Percentiles rank a stretch among this genome's conserved stretches.
Evolutionary conservation across 345 rosid genomes (phyloP).

Genomic region (Gossypium turneri): DNA sequence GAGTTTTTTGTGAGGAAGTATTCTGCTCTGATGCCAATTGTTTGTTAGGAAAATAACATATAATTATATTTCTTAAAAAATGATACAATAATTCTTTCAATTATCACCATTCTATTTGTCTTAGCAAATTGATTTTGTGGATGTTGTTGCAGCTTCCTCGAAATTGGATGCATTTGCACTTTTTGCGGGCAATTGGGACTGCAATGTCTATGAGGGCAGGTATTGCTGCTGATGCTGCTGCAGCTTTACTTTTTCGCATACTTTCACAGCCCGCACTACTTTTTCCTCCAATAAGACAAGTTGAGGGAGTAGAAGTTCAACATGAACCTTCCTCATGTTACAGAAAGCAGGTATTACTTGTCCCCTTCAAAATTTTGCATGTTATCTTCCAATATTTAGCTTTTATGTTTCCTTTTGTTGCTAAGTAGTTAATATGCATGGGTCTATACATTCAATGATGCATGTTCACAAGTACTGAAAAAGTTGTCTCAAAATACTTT

Average conservation of each 20-base stretch:
- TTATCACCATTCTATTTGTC: conserved; percentile 9
- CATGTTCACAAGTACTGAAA: neutral
- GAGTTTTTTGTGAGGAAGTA: neutral
- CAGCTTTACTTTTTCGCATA: conserved; percentile 90
- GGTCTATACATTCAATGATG: neutral
- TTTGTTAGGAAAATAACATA: neutral
- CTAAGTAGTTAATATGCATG: neutral
- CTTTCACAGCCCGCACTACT: conserved; percentile 95
- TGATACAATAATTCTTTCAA: neutral
- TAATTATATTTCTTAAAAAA: conserved; percentile 8
- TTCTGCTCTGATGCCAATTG: neutral
- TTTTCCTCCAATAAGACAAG: conserved; percentile 91
- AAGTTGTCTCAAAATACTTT: conserved; percentile 16
- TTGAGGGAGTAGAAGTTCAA: conserved; percentile 82
- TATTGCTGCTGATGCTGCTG: conserved; percentile 98
- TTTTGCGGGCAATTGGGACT: conserved; percentile 95
- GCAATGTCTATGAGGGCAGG: conserved; percentile 99
- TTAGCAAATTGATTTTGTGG: conserved; percentile 20
- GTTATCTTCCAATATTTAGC: neutral
- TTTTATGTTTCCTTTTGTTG: conserved; percentile 6
- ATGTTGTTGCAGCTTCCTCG: conserved; percentile 73
- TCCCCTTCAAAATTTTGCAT: conserved; percentile 1
- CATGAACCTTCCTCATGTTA: conserved; percentile 68
- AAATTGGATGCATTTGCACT: conserved; percentile 99
- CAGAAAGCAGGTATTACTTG: conserved; percentile 64